A percentile compares a stretch with the other conserved stretches of the same genome.
These are phyloP conservation scores for Colletotrichum coccodes DNA, from an alignment of 2,329 filamentous ascomycete species.

Conservation along the genomic window DNA sequence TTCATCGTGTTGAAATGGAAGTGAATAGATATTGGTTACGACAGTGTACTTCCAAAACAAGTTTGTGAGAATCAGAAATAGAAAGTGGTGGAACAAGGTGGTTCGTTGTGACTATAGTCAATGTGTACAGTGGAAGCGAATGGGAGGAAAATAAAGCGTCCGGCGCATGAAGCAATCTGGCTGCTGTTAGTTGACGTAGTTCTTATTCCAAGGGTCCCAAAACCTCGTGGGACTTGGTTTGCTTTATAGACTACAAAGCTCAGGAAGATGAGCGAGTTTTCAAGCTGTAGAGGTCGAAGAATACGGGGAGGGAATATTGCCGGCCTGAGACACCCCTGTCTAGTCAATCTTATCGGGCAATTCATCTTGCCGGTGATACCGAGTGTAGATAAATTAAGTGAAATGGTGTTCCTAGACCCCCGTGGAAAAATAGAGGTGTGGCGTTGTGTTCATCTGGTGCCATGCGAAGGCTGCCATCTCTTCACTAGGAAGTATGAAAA, in stretches of 20 bases:
- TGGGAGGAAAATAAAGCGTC: conserved; percentile 10
- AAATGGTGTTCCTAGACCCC: background rate
- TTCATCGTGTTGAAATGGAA: background rate
- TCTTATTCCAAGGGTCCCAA: background rate
- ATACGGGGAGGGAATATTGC: no score
- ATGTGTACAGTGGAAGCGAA: background rate
- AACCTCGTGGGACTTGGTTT: background rate
- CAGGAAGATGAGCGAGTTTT: background rate
- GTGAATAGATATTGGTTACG: background rate
- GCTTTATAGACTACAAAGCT: background rate
- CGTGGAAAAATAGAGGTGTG: conserved; percentile 7
- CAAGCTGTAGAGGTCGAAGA: background rate
- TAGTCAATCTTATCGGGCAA: background rate
- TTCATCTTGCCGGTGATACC: background rate
- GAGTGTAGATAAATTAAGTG: background rate
- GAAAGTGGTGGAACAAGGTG: background rate
- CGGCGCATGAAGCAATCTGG: conserved; percentile 1
- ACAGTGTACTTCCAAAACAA: no score
- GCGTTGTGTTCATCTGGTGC: conserved; percentile 29
- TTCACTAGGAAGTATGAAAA: background rate
- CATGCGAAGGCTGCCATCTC: conserved; percentile 21
- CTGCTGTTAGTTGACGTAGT: background rate
- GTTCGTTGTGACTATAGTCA: background rate
- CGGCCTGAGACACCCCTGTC: background rate
- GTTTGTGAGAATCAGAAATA: background rate